Percentiles rank a stretch among this genome's conserved stretches.
These are phyloP conservation scores for Sherardia arvensis DNA, from an alignment of 257 asterid genomes.

Conservation along the genomic window DNA sequence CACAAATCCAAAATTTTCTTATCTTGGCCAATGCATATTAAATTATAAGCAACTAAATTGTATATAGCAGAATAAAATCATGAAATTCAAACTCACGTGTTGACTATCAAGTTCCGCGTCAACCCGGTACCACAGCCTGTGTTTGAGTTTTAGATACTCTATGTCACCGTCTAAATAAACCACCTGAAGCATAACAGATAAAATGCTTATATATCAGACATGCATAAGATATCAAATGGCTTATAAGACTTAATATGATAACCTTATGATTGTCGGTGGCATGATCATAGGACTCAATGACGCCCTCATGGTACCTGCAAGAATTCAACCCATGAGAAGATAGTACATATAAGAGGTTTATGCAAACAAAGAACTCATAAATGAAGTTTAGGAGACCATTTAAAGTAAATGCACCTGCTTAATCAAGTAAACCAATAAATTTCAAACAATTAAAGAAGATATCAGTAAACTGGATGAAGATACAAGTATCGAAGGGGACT, in stretches of 20 bases:
- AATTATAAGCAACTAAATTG: too few species aligned
- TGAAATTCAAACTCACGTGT: neutral
- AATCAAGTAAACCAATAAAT: too few species aligned
- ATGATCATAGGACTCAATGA: conserved; percentile 33
- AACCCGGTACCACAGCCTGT: conserved; percentile 3
- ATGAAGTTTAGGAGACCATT: neutral
- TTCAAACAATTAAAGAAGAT: too few species aligned
- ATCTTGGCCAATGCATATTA: too few species aligned
- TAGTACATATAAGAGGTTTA: too few species aligned
- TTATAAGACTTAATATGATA: too few species aligned
- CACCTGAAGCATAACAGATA: conserved; percentile 21
- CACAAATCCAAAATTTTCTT: too few species aligned
- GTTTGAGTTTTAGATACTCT: conserved; percentile 31
- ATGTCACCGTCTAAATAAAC: conserved; percentile 27
- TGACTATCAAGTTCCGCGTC: neutral
- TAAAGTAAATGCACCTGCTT: neutral
- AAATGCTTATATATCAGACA: neutral
- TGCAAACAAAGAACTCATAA: neutral
- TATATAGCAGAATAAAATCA: too few species aligned
- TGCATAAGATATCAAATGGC: neutral
- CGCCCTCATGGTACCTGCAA: conserved; percentile 46
- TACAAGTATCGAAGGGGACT: neutral
- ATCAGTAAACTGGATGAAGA: too few species aligned
- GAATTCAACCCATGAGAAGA: too few species aligned
- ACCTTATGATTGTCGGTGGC: conserved; percentile 34